Base-by-base conservation (phyloP, 129 eudicot species). In the Flaveria bidentis region DNA sequence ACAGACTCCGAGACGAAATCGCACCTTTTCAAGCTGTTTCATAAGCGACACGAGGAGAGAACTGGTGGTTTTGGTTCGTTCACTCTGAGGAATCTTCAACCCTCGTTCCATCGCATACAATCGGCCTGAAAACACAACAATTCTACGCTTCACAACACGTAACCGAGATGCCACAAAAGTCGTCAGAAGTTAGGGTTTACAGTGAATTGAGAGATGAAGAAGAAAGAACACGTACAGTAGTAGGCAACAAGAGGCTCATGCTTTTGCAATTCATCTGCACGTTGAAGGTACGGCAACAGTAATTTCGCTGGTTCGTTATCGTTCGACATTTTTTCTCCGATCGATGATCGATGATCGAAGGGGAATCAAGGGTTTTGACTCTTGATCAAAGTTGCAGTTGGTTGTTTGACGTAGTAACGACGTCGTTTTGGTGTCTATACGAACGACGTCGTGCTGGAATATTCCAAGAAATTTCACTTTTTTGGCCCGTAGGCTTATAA, bases 201-300 rank as follows among this genome's bases (percentile, higher is more conserved):
- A 52, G 69, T 28, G 46, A 63, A 64, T 11, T 26, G 23, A 60
- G 47, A 56, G 61, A 78, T 22, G 66, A 53, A 72, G 15, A 76
- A 33, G 61, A 62, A 9, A 65, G 68, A 71, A 33, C 67, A 14
- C 14, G 50, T 84, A 90, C 99, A 95, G 84, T 95, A 91, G 79
- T 95, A 95, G 52, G 99, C 97, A 78, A 95, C 99, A 67, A 91
- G 96, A 45, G 96, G 96, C 76, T 95, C 97, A 87, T 95, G 99
- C 57, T 95, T 91, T 83, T 91, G 97, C 72, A 95, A 82, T 76
- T 95, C 99, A 82, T 95, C 99, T 75, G 99, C 99, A 20, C 99
- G 92, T 81, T 95, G 99, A 57, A 95, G 96, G 79, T 89, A 95
- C 0, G 99, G 99, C 2, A 95, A 69, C 50, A 95, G 86, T 2